Evolutionary conservation across 164 flowering plant genomes (phyloP).

Genomic region (Magnolia kwangsiensis): DNA sequence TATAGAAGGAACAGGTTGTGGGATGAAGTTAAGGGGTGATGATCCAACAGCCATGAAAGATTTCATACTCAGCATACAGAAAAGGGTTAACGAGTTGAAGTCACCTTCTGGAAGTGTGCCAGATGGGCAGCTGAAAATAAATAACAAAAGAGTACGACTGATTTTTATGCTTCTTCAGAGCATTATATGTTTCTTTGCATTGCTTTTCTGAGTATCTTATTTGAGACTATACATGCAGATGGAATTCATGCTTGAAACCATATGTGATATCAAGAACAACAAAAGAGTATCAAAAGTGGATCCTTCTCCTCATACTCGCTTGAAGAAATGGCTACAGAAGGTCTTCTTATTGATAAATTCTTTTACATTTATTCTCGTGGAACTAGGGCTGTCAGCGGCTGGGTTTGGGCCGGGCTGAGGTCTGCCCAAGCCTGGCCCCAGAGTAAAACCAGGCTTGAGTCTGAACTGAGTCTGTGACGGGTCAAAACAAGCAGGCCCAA

Average conservation of each 20-base stretch:
- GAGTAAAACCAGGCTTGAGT: too few species aligned
- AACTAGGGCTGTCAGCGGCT: neutral
- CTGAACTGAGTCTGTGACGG: too few species aligned
- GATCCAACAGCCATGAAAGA: slow-evolving; percentile 90
- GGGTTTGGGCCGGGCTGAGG: too few species aligned
- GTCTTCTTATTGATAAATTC: slow-evolving; percentile 24
- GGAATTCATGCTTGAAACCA: slow-evolving; percentile 97
- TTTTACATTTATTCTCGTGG: neutral
- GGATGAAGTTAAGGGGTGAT: slow-evolving; percentile 88
- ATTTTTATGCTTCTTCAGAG: neutral
- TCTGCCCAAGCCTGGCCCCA: too few species aligned
- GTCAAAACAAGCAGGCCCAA: too few species aligned
- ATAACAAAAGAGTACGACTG: slow-evolving; percentile 61
- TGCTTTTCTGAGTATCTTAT: slow-evolving; percentile 9
- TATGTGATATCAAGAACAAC: slow-evolving; percentile 91
- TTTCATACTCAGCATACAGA: slow-evolving; percentile 68
- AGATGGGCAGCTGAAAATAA: slow-evolving; percentile 36
- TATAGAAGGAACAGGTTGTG: slow-evolving; percentile 58
- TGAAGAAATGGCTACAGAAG: slow-evolving; percentile 97
- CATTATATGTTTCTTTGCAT: neutral
- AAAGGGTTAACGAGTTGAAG: slow-evolving; percentile 66
- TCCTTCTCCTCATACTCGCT: slow-evolving; percentile 54
- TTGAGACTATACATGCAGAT: slow-evolving; percentile 46
- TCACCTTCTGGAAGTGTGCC: slow-evolving; percentile 30
- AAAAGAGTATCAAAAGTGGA: slow-evolving; percentile 75